Percentiles rank a stretch among this genome's conserved stretches.
These are phyloP conservation scores for Trypanosomatidae sp. DNA, from an alignment of 208 protist species.

Conservation along the genomic window DNA sequence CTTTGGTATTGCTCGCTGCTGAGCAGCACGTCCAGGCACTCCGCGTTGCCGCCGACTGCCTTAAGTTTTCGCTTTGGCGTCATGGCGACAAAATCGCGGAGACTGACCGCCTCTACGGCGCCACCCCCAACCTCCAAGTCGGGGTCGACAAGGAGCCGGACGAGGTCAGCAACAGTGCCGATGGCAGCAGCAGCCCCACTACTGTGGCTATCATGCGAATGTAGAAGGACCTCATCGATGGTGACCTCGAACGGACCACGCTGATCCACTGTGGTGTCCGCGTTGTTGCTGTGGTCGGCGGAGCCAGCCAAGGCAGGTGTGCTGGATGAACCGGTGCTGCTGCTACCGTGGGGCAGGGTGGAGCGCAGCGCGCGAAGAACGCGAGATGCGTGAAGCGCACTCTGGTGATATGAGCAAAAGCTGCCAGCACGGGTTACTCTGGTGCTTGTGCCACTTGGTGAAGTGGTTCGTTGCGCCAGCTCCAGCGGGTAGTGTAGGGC, in stretches of 20 bases:
- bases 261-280: background rate
- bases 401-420: background rate
- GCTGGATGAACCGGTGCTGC: background rate
- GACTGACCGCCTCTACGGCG: slow-evolving; percentile 60
- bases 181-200: slow-evolving; percentile 5
- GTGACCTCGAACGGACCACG: slow-evolving; percentile 24
- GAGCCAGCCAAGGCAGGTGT: background rate
- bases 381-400: slow-evolving; percentile 2
- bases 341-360: background rate
- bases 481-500: background rate
- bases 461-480: background rate
- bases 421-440: background rate
- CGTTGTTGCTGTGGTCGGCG: background rate
- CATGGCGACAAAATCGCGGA: slow-evolving; percentile 77
- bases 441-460: background rate
- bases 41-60: slow-evolving; percentile 48
- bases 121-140: slow-evolving; percentile 27
- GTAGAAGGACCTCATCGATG: slow-evolving; percentile 25
- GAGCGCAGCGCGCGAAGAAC: background rate
- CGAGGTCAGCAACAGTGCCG: slow-evolving; percentile 44
- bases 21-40: slow-evolving; percentile 57
- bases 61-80: slow-evolving; percentile 52
- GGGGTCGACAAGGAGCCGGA: slow-evolving; percentile 64
- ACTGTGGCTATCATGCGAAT: background rate
- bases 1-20: slow-evolving; percentile 64